phyloP scores from a whole-genome alignment of 352 stramenopile species.

The Thraustotheca clavata region DNA sequence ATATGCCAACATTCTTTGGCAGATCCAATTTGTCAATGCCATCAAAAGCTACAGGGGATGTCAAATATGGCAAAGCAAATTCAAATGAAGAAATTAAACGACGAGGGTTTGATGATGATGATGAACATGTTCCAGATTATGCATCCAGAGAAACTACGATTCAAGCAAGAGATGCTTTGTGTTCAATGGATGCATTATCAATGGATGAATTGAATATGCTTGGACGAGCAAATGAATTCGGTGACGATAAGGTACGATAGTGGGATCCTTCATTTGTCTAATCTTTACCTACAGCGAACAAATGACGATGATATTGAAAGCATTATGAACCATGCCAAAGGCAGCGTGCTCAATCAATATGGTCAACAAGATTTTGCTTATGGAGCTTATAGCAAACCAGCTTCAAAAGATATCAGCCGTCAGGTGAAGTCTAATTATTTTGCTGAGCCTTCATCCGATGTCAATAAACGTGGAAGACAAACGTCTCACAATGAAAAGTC shows the following conservation, averaged over 20 bases:
- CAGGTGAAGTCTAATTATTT: no score
- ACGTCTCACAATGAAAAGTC: no score
- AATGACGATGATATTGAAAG: constrained; percentile 14
- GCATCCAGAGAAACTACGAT: constrained; percentile 12
- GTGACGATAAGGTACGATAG: background rate
- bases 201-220: constrained; percentile 16
- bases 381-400: background rate
- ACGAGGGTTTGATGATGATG: constrained; percentile 18
- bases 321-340: constrained; percentile 21
- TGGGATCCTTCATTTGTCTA: background rate
- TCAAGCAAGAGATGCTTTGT: constrained; percentile 11
- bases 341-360: constrained; percentile 1
- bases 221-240: background rate
- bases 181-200: constrained; percentile 12
- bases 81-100: background rate
- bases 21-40: constrained; percentile 7
- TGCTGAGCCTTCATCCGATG: no score
- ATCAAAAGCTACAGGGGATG: background rate
- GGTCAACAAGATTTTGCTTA: no score
- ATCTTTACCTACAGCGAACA: background rate
- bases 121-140: constrained; percentile 2
- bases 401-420: background rate
- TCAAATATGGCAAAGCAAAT: background rate
- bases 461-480: no score
- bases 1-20: constrained; percentile 20